Percentiles rank a stretch among this genome's conserved stretches.
Evolutionary conservation across 768 basidiomycete genomes (phyloP).

Genomic region (Suillus sp.): DNA sequence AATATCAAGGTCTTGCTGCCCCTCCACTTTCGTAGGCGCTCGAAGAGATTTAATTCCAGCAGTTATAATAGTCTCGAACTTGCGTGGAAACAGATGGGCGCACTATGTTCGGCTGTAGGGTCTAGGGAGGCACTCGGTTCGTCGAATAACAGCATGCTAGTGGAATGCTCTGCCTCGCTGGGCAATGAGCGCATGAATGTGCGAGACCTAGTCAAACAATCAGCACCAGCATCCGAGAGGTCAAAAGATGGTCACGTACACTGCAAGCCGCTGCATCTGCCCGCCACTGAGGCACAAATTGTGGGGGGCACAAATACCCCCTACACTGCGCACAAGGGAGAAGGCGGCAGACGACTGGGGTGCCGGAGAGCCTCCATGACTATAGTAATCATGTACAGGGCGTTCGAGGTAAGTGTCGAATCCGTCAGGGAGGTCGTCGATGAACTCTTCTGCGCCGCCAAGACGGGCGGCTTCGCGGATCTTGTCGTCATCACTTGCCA

Average conservation of each 20-base stretch:
- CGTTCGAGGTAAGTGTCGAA: slow-evolving; percentile 73
- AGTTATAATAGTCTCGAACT: slow-evolving; percentile 1
- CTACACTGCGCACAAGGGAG: too few species aligned
- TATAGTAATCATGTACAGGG: too few species aligned
- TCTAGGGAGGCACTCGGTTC: slow-evolving; percentile 75
- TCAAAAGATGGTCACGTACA: slow-evolving; percentile 41
- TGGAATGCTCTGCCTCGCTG: slow-evolving; percentile 41
- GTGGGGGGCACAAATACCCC: too few species aligned
- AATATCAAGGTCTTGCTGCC: slow-evolving; percentile 84
- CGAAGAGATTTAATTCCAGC: slow-evolving; percentile 56
- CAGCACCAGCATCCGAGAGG: not conserved
- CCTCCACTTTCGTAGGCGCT: slow-evolving; percentile 63
- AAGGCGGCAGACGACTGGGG: too few species aligned
- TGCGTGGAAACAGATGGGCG: not conserved
- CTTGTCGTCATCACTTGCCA: slow-evolving; percentile 53
- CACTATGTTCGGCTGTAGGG: slow-evolving; percentile 74
- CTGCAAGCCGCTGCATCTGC: slow-evolving; percentile 71
- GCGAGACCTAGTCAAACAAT: slow-evolving; percentile 46
- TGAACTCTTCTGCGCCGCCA: slow-evolving; percentile 70
- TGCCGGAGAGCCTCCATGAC: too few species aligned
- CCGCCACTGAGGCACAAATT: slow-evolving; percentile 58
- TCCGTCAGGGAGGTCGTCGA: slow-evolving; percentile 62
- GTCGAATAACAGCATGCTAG: slow-evolving; percentile 70
- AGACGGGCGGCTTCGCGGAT: slow-evolving; percentile 66
- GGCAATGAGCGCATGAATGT: slow-evolving; percentile 69